phyloP scores from a whole-genome alignment of 2,329 filamentous ascomycete species.

The Plectosphaerella cucumerina region DNA sequence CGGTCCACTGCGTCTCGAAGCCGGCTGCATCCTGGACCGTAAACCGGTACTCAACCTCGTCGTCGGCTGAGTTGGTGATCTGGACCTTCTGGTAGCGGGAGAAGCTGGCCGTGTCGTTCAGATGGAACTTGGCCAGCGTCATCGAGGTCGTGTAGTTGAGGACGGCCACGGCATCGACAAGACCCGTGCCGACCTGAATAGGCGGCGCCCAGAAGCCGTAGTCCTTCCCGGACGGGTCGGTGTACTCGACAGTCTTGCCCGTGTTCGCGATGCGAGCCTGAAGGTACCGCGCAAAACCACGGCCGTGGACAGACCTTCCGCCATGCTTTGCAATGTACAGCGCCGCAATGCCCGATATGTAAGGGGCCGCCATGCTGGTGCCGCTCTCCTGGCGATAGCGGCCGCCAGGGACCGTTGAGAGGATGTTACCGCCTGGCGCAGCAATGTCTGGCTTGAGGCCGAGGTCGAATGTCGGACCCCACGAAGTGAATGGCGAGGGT shows the following conservation, averaged over 20 bases:
- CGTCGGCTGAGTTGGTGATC: slow-evolving; percentile 30
- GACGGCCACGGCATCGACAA: slow-evolving; percentile 26
- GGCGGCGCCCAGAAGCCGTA: slow-evolving; percentile 24
- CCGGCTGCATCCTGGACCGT: slow-evolving; percentile 25
- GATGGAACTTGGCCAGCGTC: slow-evolving; percentile 28
- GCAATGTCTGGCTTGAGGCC: slow-evolving; percentile 37
- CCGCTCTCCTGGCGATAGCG: slow-evolving; percentile 16
- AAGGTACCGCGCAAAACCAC: slow-evolving; percentile 11
- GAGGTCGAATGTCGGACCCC: slow-evolving; percentile 38
- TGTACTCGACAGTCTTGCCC: slow-evolving; percentile 9
- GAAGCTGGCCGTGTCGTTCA: slow-evolving; percentile 37
- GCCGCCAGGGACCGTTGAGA: slow-evolving; percentile 31
- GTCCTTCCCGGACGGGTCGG: slow-evolving; percentile 8
- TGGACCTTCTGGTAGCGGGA: slow-evolving; percentile 14
- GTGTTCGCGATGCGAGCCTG: slow-evolving; percentile 11
- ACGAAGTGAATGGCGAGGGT: slow-evolving; percentile 32
- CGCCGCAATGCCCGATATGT: not conserved
- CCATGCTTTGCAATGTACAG: not conserved
- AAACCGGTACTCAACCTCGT: slow-evolving; percentile 26
- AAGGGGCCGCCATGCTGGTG: not conserved
- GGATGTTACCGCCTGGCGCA: slow-evolving; percentile 33
- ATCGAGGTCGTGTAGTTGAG: slow-evolving; percentile 22
- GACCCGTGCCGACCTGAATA: slow-evolving; percentile 33
- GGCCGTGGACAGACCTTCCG: slow-evolving; percentile 1
- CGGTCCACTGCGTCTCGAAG: slow-evolving; percentile 21